phyloP scores from a whole-genome alignment of 192 early-diverging fungal species.

The Coemansia sp. region DNA sequence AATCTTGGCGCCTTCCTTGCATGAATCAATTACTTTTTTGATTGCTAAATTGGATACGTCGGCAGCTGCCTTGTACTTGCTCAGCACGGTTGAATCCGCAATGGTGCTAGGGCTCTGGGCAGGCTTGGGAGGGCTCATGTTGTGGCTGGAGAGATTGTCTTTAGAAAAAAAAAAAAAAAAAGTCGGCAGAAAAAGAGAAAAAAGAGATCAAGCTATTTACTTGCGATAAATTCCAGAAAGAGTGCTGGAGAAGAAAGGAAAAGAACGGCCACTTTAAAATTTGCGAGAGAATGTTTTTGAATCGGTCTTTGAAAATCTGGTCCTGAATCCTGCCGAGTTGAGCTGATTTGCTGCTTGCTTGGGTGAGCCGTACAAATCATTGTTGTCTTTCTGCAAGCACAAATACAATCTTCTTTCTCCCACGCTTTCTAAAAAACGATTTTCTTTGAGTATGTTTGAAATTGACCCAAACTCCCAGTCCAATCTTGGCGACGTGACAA shows the following conservation, averaged over 20 bases:
- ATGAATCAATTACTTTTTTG: conserved; percentile 39
- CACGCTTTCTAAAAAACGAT: not conserved
- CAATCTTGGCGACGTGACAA: conserved; percentile 73
- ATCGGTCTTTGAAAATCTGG: not conserved
- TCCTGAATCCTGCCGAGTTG: too few species aligned
- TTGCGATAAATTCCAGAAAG: not conserved
- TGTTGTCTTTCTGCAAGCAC: too few species aligned
- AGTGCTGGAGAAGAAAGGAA: not conserved
- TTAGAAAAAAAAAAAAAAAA: not conserved
- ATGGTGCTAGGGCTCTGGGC: conserved; percentile 58
- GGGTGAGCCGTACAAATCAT: too few species aligned
- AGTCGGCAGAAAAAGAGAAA: not conserved
- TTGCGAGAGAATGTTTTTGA: not conserved
- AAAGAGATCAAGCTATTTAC: not conserved
- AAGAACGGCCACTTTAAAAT: not conserved
- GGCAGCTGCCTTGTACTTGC: conserved; percentile 92
- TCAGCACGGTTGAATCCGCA: conserved; percentile 74
- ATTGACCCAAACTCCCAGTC: conserved; percentile 85
- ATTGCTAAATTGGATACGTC: conserved; percentile 78
- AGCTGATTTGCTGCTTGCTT: too few species aligned
- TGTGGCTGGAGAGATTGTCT: conserved; percentile 1
- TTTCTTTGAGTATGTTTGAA: conserved; percentile 29
- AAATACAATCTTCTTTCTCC: not conserved
- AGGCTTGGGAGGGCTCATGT: conserved; percentile 29
- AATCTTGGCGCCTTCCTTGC: conserved; percentile 76